Evolutionary conservation across 1,139 yeast genomes (phyloP).

Genomic region (Meyerozyma guilliermondii): DNA sequence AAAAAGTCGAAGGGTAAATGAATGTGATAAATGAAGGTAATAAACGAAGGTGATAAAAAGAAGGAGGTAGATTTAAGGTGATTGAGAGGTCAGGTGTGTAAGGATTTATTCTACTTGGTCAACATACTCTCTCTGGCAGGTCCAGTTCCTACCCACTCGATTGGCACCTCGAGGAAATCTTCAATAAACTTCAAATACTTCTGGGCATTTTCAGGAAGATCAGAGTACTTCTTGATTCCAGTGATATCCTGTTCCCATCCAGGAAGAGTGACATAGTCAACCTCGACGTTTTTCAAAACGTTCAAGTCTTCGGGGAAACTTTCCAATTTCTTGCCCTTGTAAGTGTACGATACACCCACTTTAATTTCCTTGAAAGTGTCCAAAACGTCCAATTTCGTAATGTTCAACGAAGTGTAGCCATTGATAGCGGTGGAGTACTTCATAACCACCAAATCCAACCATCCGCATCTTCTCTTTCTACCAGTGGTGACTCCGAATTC

Average conservation of each 20-base stretch:
- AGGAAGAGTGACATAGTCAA: conserved; percentile 81
- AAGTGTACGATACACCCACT: conserved; percentile 77
- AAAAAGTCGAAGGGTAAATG: no score
- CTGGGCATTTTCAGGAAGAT: conserved; percentile 84
- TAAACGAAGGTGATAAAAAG: no score
- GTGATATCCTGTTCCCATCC: conserved; percentile 94
- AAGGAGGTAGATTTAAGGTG: no score
- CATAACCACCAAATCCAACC: conserved; percentile 95
- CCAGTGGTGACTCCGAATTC: conserved; percentile 99
- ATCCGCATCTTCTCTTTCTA: conserved; percentile 98
- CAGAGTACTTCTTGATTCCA: conserved; percentile 59
- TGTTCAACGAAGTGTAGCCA: conserved; percentile 90
- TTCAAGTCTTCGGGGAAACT: conserved; percentile 91
- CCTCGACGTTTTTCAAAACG: conserved; percentile 81
- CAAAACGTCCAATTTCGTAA: conserved; percentile 91
- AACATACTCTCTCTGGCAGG: conserved; percentile 91
- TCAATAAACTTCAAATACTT: conserved; percentile 80
- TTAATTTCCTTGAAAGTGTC: conserved; percentile 84
- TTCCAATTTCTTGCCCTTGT: conserved; percentile 67
- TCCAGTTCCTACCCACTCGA: conserved; percentile 98
- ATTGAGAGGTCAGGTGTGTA: conserved; percentile 57
- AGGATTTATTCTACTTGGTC: conserved; percentile 23
- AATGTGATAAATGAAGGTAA: no score
- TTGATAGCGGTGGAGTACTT: conserved; percentile 87
- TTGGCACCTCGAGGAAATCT: conserved; percentile 74